phyloP scores from a whole-genome alignment of 2,329 filamentous ascomycete species.

The Phyllosticta paracitricarpa region DNA sequence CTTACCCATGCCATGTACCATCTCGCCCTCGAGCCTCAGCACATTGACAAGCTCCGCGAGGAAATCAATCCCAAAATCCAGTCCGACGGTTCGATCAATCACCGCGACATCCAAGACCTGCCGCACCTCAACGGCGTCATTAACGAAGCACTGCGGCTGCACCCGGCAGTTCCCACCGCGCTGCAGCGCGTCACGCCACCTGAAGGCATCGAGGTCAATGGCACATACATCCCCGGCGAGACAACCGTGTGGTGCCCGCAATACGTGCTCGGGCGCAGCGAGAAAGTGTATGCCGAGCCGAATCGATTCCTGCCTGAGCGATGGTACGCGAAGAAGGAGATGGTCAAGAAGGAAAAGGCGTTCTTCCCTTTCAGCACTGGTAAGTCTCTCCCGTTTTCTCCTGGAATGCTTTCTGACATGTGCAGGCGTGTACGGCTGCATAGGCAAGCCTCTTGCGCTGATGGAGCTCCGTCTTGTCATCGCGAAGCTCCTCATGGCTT shows the following conservation, averaged over 20 bases:
- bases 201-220: constrained; percentile 27
- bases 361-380: background rate
- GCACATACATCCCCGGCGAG: constrained; percentile 23
- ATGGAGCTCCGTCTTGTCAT: constrained; percentile 38
- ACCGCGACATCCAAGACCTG: constrained; percentile 14
- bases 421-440: background rate
- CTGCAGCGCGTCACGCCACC: constrained; percentile 29
- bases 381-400: background rate
- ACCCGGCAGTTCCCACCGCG: constrained; percentile 31
- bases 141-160: constrained; percentile 33
- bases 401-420: background rate
- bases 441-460: background rate
- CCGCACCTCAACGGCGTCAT: constrained; percentile 30
- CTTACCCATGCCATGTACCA: constrained; percentile 11
- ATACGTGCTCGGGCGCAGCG: constrained; percentile 11
- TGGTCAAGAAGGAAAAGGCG: constrained; percentile 17
- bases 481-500: constrained; percentile 51
- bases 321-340: constrained; percentile 13
- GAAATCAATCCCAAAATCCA: constrained; percentile 22
- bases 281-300: background rate
- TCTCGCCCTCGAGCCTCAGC: constrained; percentile 13
- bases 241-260: constrained; percentile 15
- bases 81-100: constrained; percentile 20
- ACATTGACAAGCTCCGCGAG: constrained; percentile 21
- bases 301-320: constrained; percentile 2